Conservation (phyloP, 106 monocot species). For the Dioscorea zingiberensis region DNA sequence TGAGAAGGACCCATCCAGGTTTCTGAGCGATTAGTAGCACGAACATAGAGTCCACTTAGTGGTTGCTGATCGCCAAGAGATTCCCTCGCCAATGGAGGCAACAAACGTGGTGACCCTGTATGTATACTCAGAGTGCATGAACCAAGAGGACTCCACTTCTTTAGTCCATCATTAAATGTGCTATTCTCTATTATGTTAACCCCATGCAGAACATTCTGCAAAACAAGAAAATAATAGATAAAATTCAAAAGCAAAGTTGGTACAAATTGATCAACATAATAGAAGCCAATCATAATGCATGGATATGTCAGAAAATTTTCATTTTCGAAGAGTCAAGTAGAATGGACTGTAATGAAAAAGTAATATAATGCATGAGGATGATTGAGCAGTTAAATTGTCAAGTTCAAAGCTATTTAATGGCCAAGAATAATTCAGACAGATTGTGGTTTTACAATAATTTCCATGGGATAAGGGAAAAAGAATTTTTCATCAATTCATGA, state of each 20-base stretch:
- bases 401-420: no score
- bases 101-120: conserved; percentile 39
- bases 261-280: no score
- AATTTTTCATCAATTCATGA: no score
- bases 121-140: conserved; percentile 51
- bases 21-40: conserved; percentile 44
- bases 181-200: conserved; percentile 72
- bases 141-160: conserved; percentile 74
- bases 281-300: no score
- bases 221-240: conserved; percentile 3
- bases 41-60: conserved; percentile 48
- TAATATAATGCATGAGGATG: no score
- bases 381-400: no score
- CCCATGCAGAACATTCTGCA: conserved; percentile 63
- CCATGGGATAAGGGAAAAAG: no score
- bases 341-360: no score
- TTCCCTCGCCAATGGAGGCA: conserved; percentile 40
- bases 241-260: not conserved
- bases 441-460: no score
- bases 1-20: conserved; percentile 97
- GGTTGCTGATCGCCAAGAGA: conserved; percentile 28
- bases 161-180: conserved; percentile 48
- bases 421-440: no score
- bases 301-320: no score
- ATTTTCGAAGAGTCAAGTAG: no score